Base-by-base conservation (phyloP, 495 filamentous ascomycete species). In the Glutinoglossum americanum region DNA sequence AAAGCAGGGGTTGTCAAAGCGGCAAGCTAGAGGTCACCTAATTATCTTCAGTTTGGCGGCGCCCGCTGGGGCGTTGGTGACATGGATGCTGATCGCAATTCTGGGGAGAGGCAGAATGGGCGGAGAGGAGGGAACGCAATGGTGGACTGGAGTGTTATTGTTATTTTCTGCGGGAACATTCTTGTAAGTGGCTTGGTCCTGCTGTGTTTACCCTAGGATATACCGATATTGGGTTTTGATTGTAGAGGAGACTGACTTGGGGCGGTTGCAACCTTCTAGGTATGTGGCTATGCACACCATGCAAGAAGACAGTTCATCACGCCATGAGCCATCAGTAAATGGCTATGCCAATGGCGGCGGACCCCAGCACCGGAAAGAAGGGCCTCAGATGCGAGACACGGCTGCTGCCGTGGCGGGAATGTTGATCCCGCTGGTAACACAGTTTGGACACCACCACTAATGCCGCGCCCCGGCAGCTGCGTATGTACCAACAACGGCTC, bases 241-340 rank as follows among this genome's bases (percentile, higher is more conserved):
- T 17, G 13, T 8, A 21, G 41, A 21, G n/a, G 10, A 21, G 5
- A 45, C 41, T 45, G 3, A 45, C 37, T 21, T 41, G n/a, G 41
- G 49, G 41, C 53, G 53, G 41, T 61, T 60, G 67, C 59, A 69
- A 55, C 11, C 41, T 10, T 23, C 11, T 57, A 94, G 89, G 65
- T 97, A 98, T 65, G 92, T 98, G 28, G 93, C 92, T 1, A 94
- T 96, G 90, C 92, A 98, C 65, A 87, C 89, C 2, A 95, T 97
- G 88, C 87, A 90, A 65, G 88, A 94, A 63, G 81, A 83, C 48
- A 78, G 79, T 58, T 69, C 61, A 58, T 70, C 55, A n/a, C 61
- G 72, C 53, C 41, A 65, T 57, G 57, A 76, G 80, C 13, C 76
- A 79, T 49, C 73, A 74, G 58, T 64, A 66, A 8, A 87, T 64